phyloP scores from a whole-genome alignment of 2,329 filamentous ascomycete species.

The Aspergillus phoenicis region DNA sequence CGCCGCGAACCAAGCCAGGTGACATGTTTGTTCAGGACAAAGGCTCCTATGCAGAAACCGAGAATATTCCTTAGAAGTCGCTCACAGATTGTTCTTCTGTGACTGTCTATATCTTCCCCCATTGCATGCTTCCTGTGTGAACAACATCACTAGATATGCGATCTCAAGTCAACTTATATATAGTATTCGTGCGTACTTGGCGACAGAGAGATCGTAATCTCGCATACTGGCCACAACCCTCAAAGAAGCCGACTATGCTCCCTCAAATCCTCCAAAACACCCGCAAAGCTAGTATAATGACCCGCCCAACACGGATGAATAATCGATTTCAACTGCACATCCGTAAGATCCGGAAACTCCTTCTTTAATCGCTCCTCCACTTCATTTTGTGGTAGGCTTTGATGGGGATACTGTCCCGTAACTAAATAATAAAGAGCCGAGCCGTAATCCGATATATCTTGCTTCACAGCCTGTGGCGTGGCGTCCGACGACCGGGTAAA shows the following conservation, averaged over 20 bases:
- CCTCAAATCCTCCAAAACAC: background rate
- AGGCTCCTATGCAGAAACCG: too few relatives aligned
- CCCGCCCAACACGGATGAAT: conserved; percentile 6
- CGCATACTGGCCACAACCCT: too few relatives aligned
- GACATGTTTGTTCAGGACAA: too few relatives aligned
- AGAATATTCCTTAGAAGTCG: too few relatives aligned
- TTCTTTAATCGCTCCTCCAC: background rate
- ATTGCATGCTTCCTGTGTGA: too few relatives aligned
- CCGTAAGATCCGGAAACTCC: conserved; percentile 4
- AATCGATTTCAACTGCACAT: background rate
- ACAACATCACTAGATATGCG: too few relatives aligned
- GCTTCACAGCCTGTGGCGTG: background rate
- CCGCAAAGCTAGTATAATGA: background rate
- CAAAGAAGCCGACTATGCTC: background rate
- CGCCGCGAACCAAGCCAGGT: too few relatives aligned
- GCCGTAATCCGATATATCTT: conserved; percentile 6
- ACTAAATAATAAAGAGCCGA: conserved; percentile 4
- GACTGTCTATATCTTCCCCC: too few relatives aligned
- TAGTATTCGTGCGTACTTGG: too few relatives aligned
- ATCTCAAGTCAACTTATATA: too few relatives aligned
- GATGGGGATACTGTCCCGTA: conserved; percentile 1
- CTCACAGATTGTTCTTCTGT: too few relatives aligned
- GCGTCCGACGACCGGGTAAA: conserved; percentile 3
- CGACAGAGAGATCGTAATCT: too few relatives aligned
- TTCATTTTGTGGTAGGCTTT: background rate